Base-by-base conservation (phyloP, 2,329 filamentous ascomycete genomes). In the Amauroascus verrucosus region DNA sequence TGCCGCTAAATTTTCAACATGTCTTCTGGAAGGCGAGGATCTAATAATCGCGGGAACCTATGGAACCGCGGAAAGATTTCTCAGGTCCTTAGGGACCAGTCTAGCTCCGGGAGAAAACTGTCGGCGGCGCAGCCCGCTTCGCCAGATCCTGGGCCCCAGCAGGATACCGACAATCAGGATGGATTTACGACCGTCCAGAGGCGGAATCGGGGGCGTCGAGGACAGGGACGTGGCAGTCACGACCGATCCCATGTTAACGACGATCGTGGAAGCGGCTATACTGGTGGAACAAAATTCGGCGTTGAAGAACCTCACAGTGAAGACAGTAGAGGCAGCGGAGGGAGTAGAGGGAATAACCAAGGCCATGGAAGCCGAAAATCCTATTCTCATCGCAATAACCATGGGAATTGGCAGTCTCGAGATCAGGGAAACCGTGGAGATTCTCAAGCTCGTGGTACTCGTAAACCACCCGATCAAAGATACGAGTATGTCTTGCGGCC, bases 311-410 rank as follows among this genome's bases (percentile, higher is more conserved):
- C 18, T n/a, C 11, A 28, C n/a, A 44, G 24, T 44, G 37, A 51
- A n/a, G n/a, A n/a, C n/a, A n/a, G n/a, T n/a, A n/a, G n/a, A n/a
- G n/a, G n/a, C n/a, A n/a, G n/a, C n/a, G n/a, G n/a, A n/a, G n/a
- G 59, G 60, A 43, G 61, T 62, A 44, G 48, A 37, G 48, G 48
- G 2, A 16, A 26, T 33, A 51, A 38, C 26, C 38, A 44, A 6
- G 43, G 59, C 58, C 8, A 62, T 61, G 16, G 60, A 59, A 35
- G 61, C 54, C 11, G 57, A 57, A n/a, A 57, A 22, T 35, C 28
- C 28, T 33, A 32, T 16, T 14, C n/a, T 11, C 38, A 44, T 2
- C 35, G 35, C 13, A 20, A 32, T 22, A 20, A 24, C 13, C 46
- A 16, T 13, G 7, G 4, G 5, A 32, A 32, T 14, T 16, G 35